These are phyloP conservation scores for Corylus avellana DNA, from an alignment of 306 rosid species.

Conservation along the genomic window DNA sequence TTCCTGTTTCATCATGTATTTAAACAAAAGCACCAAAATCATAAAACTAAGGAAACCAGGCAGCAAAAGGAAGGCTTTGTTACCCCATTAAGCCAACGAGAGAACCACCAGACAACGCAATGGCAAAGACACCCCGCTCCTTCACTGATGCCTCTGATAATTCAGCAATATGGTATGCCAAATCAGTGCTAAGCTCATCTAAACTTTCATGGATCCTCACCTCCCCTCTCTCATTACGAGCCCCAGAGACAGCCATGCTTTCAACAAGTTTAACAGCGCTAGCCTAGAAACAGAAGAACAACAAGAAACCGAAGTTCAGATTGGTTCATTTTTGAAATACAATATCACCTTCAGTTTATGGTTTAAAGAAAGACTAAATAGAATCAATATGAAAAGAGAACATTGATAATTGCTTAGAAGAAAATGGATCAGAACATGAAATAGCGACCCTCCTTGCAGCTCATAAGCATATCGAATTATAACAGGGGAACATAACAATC, in stretches of 20 bases:
- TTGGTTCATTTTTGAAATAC: background rate
- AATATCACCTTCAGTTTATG: background rate
- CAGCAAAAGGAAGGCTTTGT: conserved; percentile 46
- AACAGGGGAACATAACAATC: conserved; percentile 18
- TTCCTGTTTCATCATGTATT: conserved; percentile 63
- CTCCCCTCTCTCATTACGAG: conserved; percentile 50
- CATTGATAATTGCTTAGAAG: conserved; percentile 20
- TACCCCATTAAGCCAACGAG: conserved; percentile 98
- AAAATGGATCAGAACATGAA: conserved; percentile 14
- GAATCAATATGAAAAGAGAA: conserved; percentile 20
- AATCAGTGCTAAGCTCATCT: conserved; percentile 86
- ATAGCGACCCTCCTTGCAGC: conserved; percentile 30
- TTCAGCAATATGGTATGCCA: conserved; percentile 89
- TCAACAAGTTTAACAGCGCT: conserved; percentile 27
- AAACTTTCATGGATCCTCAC: conserved; percentile 79
- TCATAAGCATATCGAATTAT: conserved; percentile 29
- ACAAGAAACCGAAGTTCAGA: conserved; percentile 22
- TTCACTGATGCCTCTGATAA: conserved; percentile 85
- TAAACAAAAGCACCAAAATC: conserved; percentile 45
- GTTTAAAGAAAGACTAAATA: conserved; percentile 17
- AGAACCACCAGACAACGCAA: conserved; percentile 99
- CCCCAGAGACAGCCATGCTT: conserved; percentile 70
- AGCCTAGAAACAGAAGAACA: conserved; percentile 8
- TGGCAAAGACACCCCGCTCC: conserved; percentile 81
- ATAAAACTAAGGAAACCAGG: conserved; percentile 38